Evolutionary conservation across 164 flowering plant genomes (phyloP), one percentile per base, ranked within the genome.

Genomic region (Platanus orientalis): DNA sequence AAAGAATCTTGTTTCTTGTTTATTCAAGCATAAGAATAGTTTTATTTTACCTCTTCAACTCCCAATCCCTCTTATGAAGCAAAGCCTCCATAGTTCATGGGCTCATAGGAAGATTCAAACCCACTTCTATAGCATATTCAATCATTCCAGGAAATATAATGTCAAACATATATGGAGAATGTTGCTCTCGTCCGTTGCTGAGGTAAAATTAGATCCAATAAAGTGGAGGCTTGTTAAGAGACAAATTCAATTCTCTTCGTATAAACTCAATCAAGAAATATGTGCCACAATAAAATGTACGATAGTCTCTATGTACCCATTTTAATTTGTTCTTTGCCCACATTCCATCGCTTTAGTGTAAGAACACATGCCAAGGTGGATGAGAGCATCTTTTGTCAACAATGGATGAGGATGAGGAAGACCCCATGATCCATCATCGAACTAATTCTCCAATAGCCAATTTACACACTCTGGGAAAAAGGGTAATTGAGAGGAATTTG

Each of bases 381-480:
- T 34, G 82, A 90, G 72, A 42, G 79, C 61, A 47, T 89, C 96
- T 74, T 83, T 89, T 16, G 75, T 60, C 54, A 87, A 60, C 50
- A 65, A 58, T 17, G 74, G 73, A 69, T 81, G 76, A 19, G 62
- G 76, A 66, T 75, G 62, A 60, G 74, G 72, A 71, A 78, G 76
- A 63, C 82, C 84, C 97, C 97, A 90, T n/a, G 98, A 93, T 24
- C 98, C 98, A 76, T 93, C 85, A 34, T 5, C 7, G 10, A 76
- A 79, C 71, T 93, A 97, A 74, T 88, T 89, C 25, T 83, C 79
- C 65, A 87, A 42, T 55, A 93, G 60, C 98, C 97, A 90, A n/a
- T 77, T 65, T 30, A 88, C 19, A 61, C 91, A 87, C 61, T 75
- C 44, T 16, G 97, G 97, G 72, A 90, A 93, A 68, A 71, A 74